phyloP scores from a whole-genome alignment of 345 rosid species.

The Salix purpurea region DNA sequence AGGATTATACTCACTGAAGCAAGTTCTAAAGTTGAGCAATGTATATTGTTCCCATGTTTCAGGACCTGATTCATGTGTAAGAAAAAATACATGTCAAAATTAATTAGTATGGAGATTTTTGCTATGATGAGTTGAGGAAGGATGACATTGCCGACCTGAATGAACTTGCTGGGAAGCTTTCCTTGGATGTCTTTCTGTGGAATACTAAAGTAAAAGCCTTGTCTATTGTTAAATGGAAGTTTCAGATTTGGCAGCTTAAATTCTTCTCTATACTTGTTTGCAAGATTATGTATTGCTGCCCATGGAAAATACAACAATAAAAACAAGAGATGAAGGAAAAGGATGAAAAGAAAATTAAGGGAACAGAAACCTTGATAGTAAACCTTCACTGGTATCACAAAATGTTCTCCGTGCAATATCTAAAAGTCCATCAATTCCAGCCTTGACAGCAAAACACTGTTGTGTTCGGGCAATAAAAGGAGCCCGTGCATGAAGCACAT shows the following conservation, averaged over 20 bases:
- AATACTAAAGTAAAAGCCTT: constrained; percentile 96
- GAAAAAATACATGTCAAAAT: constrained; percentile 20
- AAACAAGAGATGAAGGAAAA: neutral
- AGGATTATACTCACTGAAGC: constrained; percentile 72
- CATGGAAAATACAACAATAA: constrained; percentile 6
- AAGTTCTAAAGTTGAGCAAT: constrained; percentile 88
- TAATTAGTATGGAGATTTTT: constrained; percentile 9
- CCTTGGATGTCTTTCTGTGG: constrained; percentile 81
- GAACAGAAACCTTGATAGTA: constrained; percentile 8
- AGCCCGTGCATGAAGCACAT: constrained; percentile 91
- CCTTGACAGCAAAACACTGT: constrained; percentile 96
- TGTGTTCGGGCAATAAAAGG: constrained; percentile 96
- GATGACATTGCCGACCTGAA: constrained; percentile 51
- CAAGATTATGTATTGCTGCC: constrained; percentile 87
- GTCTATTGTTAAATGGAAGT: constrained; percentile 91
- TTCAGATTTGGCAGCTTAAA: constrained; percentile 82
- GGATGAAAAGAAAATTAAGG: neutral
- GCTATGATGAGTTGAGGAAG: constrained; percentile 10
- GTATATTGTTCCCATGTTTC: constrained; percentile 89
- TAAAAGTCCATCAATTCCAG: constrained; percentile 89
- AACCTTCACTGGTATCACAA: constrained; percentile 97
- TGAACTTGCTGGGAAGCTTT: constrained; percentile 86
- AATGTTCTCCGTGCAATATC: constrained; percentile 92
- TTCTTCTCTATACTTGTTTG: constrained; percentile 84
- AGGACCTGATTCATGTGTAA: constrained; percentile 50